Evolutionary conservation across 176 grass and related monocot genomes (phyloP), one percentile per base, ranked within the genome.

Genomic region (Phyllostachys edulis): DNA sequence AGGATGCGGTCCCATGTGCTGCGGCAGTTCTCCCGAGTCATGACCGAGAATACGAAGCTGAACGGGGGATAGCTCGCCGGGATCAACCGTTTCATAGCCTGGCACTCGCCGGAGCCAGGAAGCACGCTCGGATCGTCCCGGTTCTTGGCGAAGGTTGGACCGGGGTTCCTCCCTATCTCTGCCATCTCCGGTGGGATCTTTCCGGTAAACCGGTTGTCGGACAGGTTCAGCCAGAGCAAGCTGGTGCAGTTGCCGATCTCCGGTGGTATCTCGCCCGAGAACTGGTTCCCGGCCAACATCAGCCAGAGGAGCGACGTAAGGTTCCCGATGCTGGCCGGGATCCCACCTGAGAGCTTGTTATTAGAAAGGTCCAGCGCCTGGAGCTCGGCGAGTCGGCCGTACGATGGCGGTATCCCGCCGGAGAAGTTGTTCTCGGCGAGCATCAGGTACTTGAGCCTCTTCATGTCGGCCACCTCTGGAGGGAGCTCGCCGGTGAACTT

Each of bases 281-380:
- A 83, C 20, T 87, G 74, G 79, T 98, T 98, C 55, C 90, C 85
- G 21, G 91, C 89, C 5, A 98, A 88, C 96, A 95, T 98, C 72
- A 98, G 73, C 96, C 96, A 98, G 8, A 98, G 29, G 14, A 98
- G 91, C 15, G 96, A 98, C 14, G 89, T 96, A n/a, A 95, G 88
- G 36, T 95, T 95, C 40, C 96, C 96, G 2, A 98, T 49, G 40
- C 38, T 79, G 12, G 64, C 7, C 7, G 96, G 96, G 9, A 98
- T 95, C 34, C 7, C 27, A 3, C 91, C 91, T 6, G 80, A 72
- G 46, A 98, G 88, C 7, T 42, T 47, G 77, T 98, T 98, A 3
- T 82, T 40, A 0, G 96, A 95, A 29, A 98, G 78, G 85, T 98
- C 96, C 72, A 98, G 68, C 20, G 86, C 80, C 64, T 98, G 96